A percentile compares a stretch with the other conserved stretches of the same genome.
phyloP scores from a whole-genome alignment of 1,139 yeast species.

The Yamadazyma friedrichii region DNA sequence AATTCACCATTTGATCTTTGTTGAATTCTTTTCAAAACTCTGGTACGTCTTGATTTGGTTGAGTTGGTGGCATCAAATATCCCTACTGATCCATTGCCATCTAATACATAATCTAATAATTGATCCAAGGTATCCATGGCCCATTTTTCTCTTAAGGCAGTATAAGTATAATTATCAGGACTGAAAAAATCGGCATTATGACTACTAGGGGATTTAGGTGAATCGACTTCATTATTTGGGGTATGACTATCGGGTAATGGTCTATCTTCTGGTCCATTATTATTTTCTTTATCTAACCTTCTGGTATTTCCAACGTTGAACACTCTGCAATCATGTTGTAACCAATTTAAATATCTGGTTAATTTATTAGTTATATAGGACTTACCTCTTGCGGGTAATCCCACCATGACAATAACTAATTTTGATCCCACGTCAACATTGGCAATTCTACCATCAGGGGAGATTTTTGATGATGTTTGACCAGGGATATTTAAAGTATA shows the following conservation, averaged over 20 bases:
- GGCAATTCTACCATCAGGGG: constrained; percentile 82
- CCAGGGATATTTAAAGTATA: constrained; percentile 93
- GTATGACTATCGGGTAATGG: constrained; percentile 67
- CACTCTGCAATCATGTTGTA: constrained; percentile 84
- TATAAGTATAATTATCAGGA: constrained; percentile 70
- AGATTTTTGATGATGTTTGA: constrained; percentile 75
- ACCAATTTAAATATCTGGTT: constrained; percentile 86
- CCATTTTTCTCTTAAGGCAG: constrained; percentile 82
- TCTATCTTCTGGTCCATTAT: constrained; percentile 67
- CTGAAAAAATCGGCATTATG: constrained; percentile 86
- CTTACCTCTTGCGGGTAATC: constrained; percentile 90
- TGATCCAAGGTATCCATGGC: constrained; percentile 93
- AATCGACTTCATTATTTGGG: constrained; percentile 28
- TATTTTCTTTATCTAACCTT: constrained; percentile 59
- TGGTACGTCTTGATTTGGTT: constrained; percentile 67
- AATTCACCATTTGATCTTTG: constrained; percentile 71
- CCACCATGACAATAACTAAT: constrained; percentile 91
- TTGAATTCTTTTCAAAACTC: constrained; percentile 67
- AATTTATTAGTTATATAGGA: constrained; percentile 89
- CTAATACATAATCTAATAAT: constrained; percentile 72
- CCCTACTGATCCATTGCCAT: constrained; percentile 88
- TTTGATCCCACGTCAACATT: constrained; percentile 74
- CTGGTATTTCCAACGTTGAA: constrained; percentile 95
- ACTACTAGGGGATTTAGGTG: constrained; percentile 19
- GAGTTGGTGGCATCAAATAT: constrained; percentile 95